phyloP scores from a whole-genome alignment of 768 basidiomycete species.

The Crucibulum laeve region DNA sequence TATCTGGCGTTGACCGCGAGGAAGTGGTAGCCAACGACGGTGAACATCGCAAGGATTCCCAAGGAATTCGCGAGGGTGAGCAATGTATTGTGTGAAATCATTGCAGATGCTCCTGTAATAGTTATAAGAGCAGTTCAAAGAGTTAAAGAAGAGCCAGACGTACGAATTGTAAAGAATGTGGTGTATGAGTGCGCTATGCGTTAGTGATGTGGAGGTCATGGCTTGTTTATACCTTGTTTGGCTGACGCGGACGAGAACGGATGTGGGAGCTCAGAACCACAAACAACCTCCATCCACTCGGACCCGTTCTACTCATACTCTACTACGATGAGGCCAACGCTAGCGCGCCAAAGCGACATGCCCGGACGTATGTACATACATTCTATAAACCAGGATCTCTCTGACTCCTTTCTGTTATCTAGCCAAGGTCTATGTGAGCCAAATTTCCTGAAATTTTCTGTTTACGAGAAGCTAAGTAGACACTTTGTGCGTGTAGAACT shows the following conservation, averaged over 20 bases:
- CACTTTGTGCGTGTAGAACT: slow-evolving; percentile 44
- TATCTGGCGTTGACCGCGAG: slow-evolving; percentile 74
- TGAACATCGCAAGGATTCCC: slow-evolving; percentile 81
- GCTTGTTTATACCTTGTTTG: slow-evolving; percentile 25
- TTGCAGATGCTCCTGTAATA: slow-evolving; percentile 23
- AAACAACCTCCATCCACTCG: slow-evolving; percentile 10
- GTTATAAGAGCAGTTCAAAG: not conserved
- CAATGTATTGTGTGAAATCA: slow-evolving; percentile 81
- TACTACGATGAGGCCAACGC: slow-evolving; percentile 58
- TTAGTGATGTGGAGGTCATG: slow-evolving; percentile 1
- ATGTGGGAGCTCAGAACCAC: slow-evolving; percentile 11
- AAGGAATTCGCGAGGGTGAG: slow-evolving; percentile 81
- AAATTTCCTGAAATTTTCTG: not conserved
- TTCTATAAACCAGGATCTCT: slow-evolving; percentile 2
- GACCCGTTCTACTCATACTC: slow-evolving; percentile 14
- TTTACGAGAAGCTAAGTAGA: not conserved
- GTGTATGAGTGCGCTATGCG: slow-evolving; percentile 4
- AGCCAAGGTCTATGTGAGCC: slow-evolving; percentile 84
- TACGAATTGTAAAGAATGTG: not conserved
- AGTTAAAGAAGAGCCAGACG: not conserved
- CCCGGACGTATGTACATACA: slow-evolving; percentile 63
- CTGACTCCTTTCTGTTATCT: slow-evolving; percentile 6
- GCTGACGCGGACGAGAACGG: slow-evolving; percentile 29
- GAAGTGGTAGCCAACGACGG: slow-evolving; percentile 87
- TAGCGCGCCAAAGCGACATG: slow-evolving; percentile 67